A percentile compares a stretch with the other conserved stretches of the same genome.
Conservation (phyloP, 306 rosid genomes). For the Prosopis cineraria region DNA sequence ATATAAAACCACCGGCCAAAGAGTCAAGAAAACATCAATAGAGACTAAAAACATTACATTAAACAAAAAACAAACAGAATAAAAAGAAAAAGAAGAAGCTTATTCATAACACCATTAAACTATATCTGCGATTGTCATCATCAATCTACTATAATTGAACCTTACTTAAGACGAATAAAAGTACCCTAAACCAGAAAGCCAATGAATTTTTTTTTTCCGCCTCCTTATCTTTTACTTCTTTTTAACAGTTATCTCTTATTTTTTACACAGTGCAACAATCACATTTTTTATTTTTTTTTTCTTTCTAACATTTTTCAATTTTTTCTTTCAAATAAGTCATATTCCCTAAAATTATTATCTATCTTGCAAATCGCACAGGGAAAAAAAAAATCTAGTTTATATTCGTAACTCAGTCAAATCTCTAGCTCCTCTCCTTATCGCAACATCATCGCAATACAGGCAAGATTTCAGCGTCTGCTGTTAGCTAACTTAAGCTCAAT, state of each 20-base stretch:
- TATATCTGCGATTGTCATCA: background rate
- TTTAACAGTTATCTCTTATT: background rate
- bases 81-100: background rate
- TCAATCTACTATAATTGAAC: background rate
- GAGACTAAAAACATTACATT: background rate
- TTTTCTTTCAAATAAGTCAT: background rate
- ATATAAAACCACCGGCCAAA: background rate
- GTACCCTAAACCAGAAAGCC: background rate
- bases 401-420: background rate
- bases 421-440: background rate
- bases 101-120: background rate
- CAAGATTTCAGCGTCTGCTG: background rate
- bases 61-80: too few relatives aligned
- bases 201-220: background rate
- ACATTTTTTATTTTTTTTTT: background rate
- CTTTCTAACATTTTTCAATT: background rate
- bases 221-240: background rate
- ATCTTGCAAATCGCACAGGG: background rate
- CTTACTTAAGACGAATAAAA: background rate
- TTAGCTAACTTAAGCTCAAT: background rate
- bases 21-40: slow-evolving; percentile 8
- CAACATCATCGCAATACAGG: background rate
- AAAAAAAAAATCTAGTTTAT: background rate
- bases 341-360: background rate
- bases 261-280: background rate